A percentile compares a stretch with the other conserved stretches of the same genome.
Conservation (phyloP, 2,329 filamentous ascomycete species). For the Arthrobotrys entomopaga region DNA sequence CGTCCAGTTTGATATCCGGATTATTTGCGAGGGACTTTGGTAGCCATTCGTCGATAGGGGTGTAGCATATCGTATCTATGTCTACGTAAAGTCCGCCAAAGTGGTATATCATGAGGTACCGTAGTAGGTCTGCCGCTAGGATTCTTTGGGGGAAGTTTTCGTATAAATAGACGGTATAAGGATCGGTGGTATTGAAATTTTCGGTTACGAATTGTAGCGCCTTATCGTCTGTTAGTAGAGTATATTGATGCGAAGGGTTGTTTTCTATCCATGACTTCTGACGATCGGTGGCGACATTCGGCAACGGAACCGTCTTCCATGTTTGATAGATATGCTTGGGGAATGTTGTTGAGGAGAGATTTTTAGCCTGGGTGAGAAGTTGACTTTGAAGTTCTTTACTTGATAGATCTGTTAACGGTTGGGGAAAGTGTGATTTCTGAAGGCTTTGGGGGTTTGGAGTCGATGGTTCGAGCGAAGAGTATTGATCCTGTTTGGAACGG, state of each 20-base stretch:
- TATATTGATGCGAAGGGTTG: slow-evolving; percentile 23
- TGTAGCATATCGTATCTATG: slow-evolving; percentile 19
- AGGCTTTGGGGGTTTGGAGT: not conserved
- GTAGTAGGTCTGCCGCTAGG: slow-evolving; percentile 26
- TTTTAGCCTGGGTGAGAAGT: slow-evolving; percentile 6
- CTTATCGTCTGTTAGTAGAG: slow-evolving; percentile 6
- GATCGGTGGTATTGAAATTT: slow-evolving; percentile 28
- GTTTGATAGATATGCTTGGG: slow-evolving; percentile 27
- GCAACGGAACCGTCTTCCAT: slow-evolving; percentile 19
- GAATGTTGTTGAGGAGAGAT: slow-evolving; percentile 22
- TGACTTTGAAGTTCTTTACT: slow-evolving; percentile 1
- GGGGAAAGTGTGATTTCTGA: not conserved
- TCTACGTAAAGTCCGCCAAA: slow-evolving; percentile 27
- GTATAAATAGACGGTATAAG: slow-evolving; percentile 28
- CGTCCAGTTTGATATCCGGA: slow-evolving; percentile 14
- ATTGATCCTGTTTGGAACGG: not conserved
- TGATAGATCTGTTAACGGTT: not conserved
- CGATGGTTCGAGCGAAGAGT: not conserved
- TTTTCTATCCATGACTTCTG: slow-evolving; percentile 16
- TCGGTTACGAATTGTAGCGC: slow-evolving; percentile 21
- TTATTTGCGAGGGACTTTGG: not conserved
- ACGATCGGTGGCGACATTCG: slow-evolving; percentile 1
- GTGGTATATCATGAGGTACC: slow-evolving; percentile 26
- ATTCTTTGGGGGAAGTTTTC: slow-evolving; percentile 26
- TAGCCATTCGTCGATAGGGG: slow-evolving; percentile 21